Percentiles rank a stretch among this genome's conserved stretches.
phyloP scores from a whole-genome alignment of 2,329 filamentous ascomycete species.

The Geosmithia flava region DNA sequence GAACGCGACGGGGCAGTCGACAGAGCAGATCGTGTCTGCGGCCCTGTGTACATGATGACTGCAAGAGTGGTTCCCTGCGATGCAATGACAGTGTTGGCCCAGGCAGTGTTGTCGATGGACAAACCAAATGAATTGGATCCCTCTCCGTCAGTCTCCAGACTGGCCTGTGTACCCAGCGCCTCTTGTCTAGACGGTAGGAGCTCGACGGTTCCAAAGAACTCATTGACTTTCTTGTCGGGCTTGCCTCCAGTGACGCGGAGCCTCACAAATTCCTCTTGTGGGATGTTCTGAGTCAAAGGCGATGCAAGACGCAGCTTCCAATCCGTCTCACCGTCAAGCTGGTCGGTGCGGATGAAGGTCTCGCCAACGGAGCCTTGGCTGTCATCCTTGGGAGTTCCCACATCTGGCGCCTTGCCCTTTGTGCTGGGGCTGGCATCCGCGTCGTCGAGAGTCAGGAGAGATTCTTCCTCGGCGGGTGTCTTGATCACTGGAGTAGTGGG shows the following conservation, averaged over 20 bases:
- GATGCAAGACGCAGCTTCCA: constrained; percentile 93
- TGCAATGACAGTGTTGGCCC: constrained; percentile 95
- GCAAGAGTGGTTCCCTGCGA: constrained; percentile 83
- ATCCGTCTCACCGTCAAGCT: constrained; percentile 94
- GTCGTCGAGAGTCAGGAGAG: constrained; percentile 27
- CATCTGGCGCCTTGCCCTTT: constrained; percentile 21
- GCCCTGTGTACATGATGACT: constrained; percentile 87
- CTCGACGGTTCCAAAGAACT: constrained; percentile 84
- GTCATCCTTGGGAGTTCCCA: constrained; percentile 11
- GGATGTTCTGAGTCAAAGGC: constrained; percentile 68
- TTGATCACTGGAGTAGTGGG: constrained; percentile 9
- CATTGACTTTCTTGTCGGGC: constrained; percentile 87
- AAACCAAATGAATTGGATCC: constrained; percentile 53
- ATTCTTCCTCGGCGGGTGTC: constrained; percentile 22
- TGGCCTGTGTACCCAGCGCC: constrained; percentile 29
- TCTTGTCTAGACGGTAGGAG: constrained; percentile 44
- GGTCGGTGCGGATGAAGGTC: constrained; percentile 94
- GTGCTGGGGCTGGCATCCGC: constrained; percentile 16
- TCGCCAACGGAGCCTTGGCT: constrained; percentile 50
- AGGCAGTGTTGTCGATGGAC: constrained; percentile 93
- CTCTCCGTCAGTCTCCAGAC: constrained; percentile 19
- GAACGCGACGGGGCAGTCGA: constrained; percentile 87
- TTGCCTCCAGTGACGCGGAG: constrained; percentile 71
- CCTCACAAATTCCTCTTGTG: constrained; percentile 57
- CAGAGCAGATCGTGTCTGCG: constrained; percentile 84